phyloP scores from a whole-genome alignment of 768 basidiomycete species.

The Leccinum incarnatum region DNA sequence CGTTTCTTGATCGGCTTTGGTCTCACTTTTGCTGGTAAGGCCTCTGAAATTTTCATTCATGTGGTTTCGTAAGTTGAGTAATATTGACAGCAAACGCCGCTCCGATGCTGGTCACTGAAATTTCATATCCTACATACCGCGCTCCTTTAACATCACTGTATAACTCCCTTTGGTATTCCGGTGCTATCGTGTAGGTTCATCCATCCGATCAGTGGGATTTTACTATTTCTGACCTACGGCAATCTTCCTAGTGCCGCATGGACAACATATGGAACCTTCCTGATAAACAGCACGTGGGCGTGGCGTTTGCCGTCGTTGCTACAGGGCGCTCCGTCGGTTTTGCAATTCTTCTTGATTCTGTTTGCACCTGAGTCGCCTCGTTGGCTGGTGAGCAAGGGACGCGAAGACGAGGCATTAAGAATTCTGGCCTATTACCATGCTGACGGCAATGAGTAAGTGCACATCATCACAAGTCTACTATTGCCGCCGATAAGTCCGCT shows the following conservation, averaged over 20 bases:
- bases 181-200: constrained; percentile 63
- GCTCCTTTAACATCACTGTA: constrained; percentile 74
- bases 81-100: constrained; percentile 57
- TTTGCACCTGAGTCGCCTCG: constrained; percentile 83
- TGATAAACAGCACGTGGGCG: constrained; percentile 63
- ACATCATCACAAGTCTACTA: background rate
- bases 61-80: background rate
- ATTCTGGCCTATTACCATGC: constrained; percentile 83
- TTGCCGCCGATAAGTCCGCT: background rate
- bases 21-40: constrained; percentile 61
- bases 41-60: background rate
- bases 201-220: too few relatives aligned
- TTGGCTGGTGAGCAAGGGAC: constrained; percentile 76
- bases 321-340: constrained; percentile 65
- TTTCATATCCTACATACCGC: constrained; percentile 83
- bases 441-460: constrained; percentile 57
- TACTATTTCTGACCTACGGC: background rate
- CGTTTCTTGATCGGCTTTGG: constrained; percentile 79
- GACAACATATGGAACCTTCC: constrained; percentile 80
- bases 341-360: constrained; percentile 64
- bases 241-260: constrained; percentile 59
- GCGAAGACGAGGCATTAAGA: constrained; percentile 62
- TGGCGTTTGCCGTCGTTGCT: constrained; percentile 82
- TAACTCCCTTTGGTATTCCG: constrained; percentile 86
- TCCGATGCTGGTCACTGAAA: constrained; percentile 80